Evolutionary conservation across 2,329 filamentous ascomycete genomes (phyloP), one percentile per base, ranked within the genome.

Genomic region (Neurospora crassa): DNA sequence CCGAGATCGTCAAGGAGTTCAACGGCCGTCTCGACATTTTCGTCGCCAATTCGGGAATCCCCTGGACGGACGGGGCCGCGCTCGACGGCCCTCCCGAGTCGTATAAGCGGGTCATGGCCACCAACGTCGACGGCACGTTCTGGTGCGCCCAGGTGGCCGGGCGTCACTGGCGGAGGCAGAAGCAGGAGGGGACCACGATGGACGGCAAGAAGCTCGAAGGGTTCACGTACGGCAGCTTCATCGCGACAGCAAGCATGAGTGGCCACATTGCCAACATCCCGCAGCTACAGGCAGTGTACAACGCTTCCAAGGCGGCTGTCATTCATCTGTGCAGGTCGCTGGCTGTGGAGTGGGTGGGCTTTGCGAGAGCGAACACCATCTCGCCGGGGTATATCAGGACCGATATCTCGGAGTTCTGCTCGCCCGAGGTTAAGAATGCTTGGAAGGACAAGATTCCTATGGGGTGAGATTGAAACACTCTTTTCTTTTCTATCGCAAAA

Each of bases 371-470:
- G 75, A 94, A 94, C 79, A 88, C 86, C 16, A 83, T 94, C 45
- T 92, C 89, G 2, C 92, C 92, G 0, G 91, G 92, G 24, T 94
- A 93, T 79, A 92, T 94, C 75, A 85, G 86, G 70, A 94, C 91
- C 0, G 91, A 92, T 74, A 90, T 94, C 75, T 88, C 88, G 14
- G 82, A 84, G 75, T 93, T 92, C 78, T 85, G 89, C 11, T 83
- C 88, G 0, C 77, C 83, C 10, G 90, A 92, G 76, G 90, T 87
- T 3, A 92, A 92, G 85, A 84, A 87, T 67, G 84, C 91, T 72
- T 94, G 92, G 90, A 89, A 88, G 78, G 88, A 89, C 77, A 94
- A 92, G 86, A 94, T 91, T 53, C 92, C 92, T 11, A 91, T 96
- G 89, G 91, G 89, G 82, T 87, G 76, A 79, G 83, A 82, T 67